Base-by-base conservation (phyloP, 306 rosid species). In the Lathyrus tuberosus region DNA sequence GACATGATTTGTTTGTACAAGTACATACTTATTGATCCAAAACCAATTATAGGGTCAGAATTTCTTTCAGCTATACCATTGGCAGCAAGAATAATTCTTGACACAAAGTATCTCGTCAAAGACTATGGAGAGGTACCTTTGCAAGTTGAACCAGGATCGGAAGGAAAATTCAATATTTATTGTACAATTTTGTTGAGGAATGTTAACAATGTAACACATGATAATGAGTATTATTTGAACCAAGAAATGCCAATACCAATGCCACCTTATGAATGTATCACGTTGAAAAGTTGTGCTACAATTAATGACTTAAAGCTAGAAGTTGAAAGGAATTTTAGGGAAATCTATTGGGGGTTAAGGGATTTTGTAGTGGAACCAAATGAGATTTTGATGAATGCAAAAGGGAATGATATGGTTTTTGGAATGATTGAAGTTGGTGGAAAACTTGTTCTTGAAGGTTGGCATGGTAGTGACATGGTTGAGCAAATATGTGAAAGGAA, bases 341-440 rank as follows among this genome's bases (percentile, higher is more conserved):
- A 94, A 52, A 85, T 88, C 0, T 94, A 88, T 48, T 90, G 88
- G 88, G 86, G 92, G 40, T 70, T 94, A 70, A 84, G 81, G 51
- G 81, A 65, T 62, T 85, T 88, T n/a, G 80, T 57, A 47, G 96
- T 81, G 73, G 89, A 94, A 62, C 57, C 87, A 38, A 72, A 71
- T 31, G 76, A 72, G 35, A 74, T 81, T 58, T 67, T 84, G 67
- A 82, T 86, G 67, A 83, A 49, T 61, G 75, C 75, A n/a, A 80
- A 80, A 24, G 91, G 87, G 22, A 70, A 8, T 8, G 86, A 87
- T 56, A 69, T 78, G 88, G 81, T 84, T 49, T 74, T 86, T 59
- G 86, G 78, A n/a, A 8, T 76, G 22, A 71, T 81, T 43, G 91
- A 90, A 81, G 76, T 71, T 22, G 98, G 92, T 59, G 73, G 83